phyloP scores from a whole-genome alignment of 2,329 filamentous ascomycete species.

The Hymenoscyphus linearis region DNA sequence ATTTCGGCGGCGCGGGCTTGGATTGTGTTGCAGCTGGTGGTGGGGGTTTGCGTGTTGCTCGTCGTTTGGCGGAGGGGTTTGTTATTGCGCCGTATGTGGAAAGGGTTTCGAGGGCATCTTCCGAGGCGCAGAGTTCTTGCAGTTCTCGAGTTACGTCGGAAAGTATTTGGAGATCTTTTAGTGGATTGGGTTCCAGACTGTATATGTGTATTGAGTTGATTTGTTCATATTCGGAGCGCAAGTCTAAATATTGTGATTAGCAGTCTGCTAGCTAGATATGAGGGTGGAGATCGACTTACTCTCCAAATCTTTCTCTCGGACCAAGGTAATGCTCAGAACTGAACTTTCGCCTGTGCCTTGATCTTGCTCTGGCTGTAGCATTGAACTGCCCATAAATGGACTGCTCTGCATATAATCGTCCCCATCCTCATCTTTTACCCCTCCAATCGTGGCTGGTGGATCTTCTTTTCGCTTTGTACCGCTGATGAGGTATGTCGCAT shows the following conservation, averaged over 20 bases:
- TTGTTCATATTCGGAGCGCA: slow-evolving; percentile 63
- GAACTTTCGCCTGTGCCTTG: slow-evolving; percentile 43
- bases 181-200: slow-evolving; percentile 66
- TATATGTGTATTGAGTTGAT: slow-evolving; percentile 82
- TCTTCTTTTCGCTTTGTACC: slow-evolving; percentile 52
- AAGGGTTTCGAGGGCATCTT: slow-evolving; percentile 54
- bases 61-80: slow-evolving; percentile 60
- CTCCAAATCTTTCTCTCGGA: slow-evolving; percentile 66
- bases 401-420: slow-evolving; percentile 63
- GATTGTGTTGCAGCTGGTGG: slow-evolving; percentile 32
- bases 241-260: slow-evolving; percentile 42
- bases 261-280: neutral
- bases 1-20: slow-evolving; percentile 35
- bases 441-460: slow-evolving; percentile 32
- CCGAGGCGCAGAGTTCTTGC: slow-evolving; percentile 46
- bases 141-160: slow-evolving; percentile 64
- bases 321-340: slow-evolving; percentile 58
- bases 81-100: slow-evolving; percentile 68
- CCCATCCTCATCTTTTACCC: slow-evolving; percentile 49
- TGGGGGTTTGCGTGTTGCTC: slow-evolving; percentile 32
- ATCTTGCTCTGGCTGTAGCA: slow-evolving; percentile 47
- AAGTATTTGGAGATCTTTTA: slow-evolving; percentile 67
- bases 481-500: slow-evolving; percentile 87
- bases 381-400: slow-evolving; percentile 62
- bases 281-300: slow-evolving; percentile 40